These are phyloP conservation scores for Babesia ovata DNA, from an alignment of 169 alveolate genomes.

Conservation along the genomic window DNA sequence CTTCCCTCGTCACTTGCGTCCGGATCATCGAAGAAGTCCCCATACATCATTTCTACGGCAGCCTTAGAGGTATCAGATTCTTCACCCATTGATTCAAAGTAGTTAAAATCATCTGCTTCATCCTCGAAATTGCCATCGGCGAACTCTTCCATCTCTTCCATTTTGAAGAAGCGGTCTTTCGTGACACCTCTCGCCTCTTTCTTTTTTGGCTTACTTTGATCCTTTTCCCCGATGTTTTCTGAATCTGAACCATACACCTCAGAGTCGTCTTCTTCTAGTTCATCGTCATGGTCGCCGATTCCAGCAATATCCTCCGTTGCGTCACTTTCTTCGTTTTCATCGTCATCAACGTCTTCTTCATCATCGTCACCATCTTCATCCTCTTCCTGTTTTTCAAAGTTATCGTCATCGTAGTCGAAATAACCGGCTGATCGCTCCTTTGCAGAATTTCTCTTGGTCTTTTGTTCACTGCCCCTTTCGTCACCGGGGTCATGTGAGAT, in stretches of 20 bases:
- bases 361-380: slow-evolving; percentile 9
- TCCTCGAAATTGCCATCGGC: slow-evolving; percentile 43
- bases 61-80: slow-evolving; percentile 65
- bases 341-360: slow-evolving; percentile 27
- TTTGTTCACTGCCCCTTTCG: neutral
- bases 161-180: slow-evolving; percentile 51
- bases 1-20: slow-evolving; percentile 24
- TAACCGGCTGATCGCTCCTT: neutral
- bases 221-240: slow-evolving; percentile 19
- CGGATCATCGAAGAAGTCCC: slow-evolving; percentile 62
- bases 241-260: slow-evolving; percentile 2
- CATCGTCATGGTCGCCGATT: slow-evolving; percentile 14
- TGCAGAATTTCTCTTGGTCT: neutral
- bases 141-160: slow-evolving; percentile 69
- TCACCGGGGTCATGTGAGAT: neutral
- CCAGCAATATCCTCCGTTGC: neutral
- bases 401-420: too few species aligned
- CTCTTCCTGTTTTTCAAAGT: too few species aligned
- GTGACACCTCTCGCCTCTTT: neutral
- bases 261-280: slow-evolving; percentile 26
- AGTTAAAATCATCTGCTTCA: slow-evolving; percentile 58
- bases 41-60: slow-evolving; percentile 66
- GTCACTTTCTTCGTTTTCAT: slow-evolving; percentile 32
- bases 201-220: too few species aligned
- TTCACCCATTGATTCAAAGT: slow-evolving; percentile 68